phyloP scores from a whole-genome alignment of 257 asterid genomes.

The Datura wrightii region DNA sequence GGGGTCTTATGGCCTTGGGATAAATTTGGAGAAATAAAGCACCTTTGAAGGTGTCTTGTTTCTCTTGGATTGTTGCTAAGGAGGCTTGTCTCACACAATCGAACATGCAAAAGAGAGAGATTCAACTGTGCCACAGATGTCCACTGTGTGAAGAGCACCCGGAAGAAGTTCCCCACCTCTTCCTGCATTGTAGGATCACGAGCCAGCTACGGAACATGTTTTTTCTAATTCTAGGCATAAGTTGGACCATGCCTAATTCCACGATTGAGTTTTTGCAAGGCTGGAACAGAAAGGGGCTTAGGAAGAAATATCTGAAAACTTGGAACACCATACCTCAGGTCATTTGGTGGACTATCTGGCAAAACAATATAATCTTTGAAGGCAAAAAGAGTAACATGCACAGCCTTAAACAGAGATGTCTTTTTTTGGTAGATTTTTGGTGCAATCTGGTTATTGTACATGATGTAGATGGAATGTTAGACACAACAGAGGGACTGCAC shows the following conservation, averaged over 20 bases:
- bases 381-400: conserved; percentile 2
- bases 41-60: not conserved
- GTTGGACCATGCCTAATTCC: not conserved
- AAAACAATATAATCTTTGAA: not conserved
- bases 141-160: not conserved
- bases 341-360: not conserved
- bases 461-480: not conserved
- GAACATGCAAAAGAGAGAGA: not conserved
- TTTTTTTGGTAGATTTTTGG: not conserved
- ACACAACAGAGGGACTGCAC: not conserved
- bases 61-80: not conserved
- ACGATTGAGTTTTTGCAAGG: not conserved
- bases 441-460: not conserved
- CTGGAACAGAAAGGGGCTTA: not conserved
- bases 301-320: not conserved
- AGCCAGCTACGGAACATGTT: not conserved
- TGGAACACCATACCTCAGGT: not conserved
- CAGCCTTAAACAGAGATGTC: not conserved
- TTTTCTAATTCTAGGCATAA: not conserved
- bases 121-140: not conserved
- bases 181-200: not conserved
- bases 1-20: not conserved
- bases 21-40: not conserved
- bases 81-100: not conserved
- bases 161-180: not conserved